Percentiles rank a stretch among this genome's conserved stretches.
Conservation (phyloP, 768 basidiomycete species). For the Suillus cothurnatus region DNA sequence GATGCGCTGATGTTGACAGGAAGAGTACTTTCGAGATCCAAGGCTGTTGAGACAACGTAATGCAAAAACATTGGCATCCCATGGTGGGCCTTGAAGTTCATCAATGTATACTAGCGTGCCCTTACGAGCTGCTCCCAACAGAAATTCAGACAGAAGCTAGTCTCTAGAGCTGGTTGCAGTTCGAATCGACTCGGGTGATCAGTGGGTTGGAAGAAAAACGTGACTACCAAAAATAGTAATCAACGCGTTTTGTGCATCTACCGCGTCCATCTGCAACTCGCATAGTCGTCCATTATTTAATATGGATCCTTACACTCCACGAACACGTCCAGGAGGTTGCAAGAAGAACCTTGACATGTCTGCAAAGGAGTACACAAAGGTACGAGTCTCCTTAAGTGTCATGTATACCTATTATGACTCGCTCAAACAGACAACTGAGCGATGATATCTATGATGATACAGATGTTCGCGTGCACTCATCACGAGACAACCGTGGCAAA, state of each 20-base stretch:
- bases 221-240: not conserved
- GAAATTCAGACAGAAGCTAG: not conserved
- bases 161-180: not conserved
- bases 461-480: conserved; percentile 38
- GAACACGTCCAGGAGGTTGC: conserved; percentile 51
- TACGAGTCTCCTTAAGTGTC: conserved; percentile 20
- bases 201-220: not conserved
- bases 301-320: conserved; percentile 71
- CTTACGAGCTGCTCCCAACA: too few species aligned
- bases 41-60: conserved; percentile 76
- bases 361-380: conserved; percentile 77
- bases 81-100: conserved; percentile 30
- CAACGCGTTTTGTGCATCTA: conserved; percentile 13
- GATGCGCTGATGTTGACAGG: too few species aligned
- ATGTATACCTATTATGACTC: conserved; percentile 14
- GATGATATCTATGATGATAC: conserved; percentile 55
- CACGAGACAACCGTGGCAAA: conserved; percentile 44
- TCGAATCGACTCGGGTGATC: not conserved
- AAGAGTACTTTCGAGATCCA: conserved; percentile 81
- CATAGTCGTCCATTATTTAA: conserved; percentile 4
- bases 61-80: conserved; percentile 51
- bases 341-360: conserved; percentile 76
- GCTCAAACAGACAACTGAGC: conserved; percentile 59
- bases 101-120: not conserved
- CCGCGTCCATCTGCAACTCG: conserved; percentile 8